A percentile compares a stretch with the other conserved stretches of the same genome.
phyloP scores from a whole-genome alignment of 2,329 filamentous ascomycete species.

The Fusarium circinatum region DNA sequence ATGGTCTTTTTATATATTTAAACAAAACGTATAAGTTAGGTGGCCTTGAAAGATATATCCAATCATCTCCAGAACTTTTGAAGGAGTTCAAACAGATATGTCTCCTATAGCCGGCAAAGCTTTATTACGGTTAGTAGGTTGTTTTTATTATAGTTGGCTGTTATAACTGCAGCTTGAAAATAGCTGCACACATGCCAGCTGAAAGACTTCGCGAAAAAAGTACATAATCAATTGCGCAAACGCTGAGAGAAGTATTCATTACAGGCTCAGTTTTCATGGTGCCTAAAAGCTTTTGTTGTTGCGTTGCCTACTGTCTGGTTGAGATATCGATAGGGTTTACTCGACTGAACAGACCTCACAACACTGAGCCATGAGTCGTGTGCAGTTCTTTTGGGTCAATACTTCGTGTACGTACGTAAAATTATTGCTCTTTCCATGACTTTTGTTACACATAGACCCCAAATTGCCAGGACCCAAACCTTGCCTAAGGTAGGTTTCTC shows the following conservation, averaged over 20 bases:
- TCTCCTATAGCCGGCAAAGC: not conserved
- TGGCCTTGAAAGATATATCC: not conserved
- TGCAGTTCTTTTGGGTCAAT: slow-evolving; percentile 7
- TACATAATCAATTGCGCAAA: not conserved
- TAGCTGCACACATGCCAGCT: not conserved
- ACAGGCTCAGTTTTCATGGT: not conserved
- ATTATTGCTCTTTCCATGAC: slow-evolving; percentile 44
- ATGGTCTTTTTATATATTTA: too few relatives aligned
- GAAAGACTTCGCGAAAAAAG: not conserved
- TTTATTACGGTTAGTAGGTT: not conserved
- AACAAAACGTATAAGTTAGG: not conserved
- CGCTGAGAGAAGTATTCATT: not conserved
- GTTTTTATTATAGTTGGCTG: not conserved
- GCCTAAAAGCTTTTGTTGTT: not conserved
- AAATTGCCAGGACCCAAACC: slow-evolving; percentile 19
- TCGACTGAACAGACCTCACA: not conserved
- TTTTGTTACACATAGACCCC: slow-evolving; percentile 41
- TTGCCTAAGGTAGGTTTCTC: slow-evolving; percentile 22
- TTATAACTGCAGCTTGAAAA: not conserved
- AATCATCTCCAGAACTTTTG: not conserved
- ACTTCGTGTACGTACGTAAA: slow-evolving; percentile 33
- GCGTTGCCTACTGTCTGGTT: not conserved
- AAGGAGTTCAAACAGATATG: not conserved
- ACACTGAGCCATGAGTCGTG: not conserved
- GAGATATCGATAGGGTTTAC: not conserved